Conservation (phyloP, 345 rosid species). For the Acer saccharum region DNA sequence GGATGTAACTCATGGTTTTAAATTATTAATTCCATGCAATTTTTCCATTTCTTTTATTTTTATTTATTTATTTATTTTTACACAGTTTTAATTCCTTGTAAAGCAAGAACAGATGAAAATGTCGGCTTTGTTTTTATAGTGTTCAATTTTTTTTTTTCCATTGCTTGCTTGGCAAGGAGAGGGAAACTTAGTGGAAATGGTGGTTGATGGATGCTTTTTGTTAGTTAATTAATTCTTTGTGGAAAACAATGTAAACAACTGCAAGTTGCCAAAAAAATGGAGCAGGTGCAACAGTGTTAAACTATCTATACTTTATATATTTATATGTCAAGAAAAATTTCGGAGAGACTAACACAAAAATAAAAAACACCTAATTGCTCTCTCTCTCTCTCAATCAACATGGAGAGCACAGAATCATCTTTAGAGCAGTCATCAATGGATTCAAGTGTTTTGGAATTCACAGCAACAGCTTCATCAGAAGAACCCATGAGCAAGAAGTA, state of each 20-base stretch:
- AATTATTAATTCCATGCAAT: no score
- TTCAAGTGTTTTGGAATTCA: neutral
- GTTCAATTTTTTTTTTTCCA: no score
- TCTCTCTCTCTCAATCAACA: no score
- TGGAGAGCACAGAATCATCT: neutral
- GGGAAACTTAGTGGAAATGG: neutral
- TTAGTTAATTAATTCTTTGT: neutral
- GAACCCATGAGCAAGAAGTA: conserved; percentile 3
- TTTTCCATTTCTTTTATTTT: no score
- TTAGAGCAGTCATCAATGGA: neutral
- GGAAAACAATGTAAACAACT: neutral
- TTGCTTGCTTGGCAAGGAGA: neutral
- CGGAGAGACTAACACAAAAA: no score
- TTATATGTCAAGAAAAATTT: no score
- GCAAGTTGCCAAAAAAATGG: neutral
- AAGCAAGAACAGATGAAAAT: no score
- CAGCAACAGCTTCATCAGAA: neutral
- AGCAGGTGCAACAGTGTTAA: neutral
- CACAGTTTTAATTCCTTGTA: no score
- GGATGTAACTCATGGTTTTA: no score
- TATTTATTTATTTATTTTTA: no score
- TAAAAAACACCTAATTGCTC: no score
- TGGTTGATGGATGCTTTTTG: neutral
- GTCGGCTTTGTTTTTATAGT: no score
- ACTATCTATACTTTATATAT: neutral